These are phyloP conservation scores for Sugiyamaella sp. DNA, from an alignment of 1,139 yeast genomes.

Conservation along the genomic window DNA sequence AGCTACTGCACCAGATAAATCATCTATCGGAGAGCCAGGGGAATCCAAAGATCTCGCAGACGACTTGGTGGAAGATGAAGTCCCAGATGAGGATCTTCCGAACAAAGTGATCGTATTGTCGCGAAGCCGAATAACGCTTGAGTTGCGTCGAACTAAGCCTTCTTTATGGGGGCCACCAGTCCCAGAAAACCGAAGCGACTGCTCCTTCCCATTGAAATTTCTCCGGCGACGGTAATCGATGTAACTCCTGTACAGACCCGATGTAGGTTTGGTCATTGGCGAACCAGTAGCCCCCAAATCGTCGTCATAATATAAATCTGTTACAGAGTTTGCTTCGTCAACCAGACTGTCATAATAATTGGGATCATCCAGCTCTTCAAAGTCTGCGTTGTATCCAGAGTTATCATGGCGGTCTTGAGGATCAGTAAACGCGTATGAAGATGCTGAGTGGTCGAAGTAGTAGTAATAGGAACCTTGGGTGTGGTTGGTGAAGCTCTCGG, in stretches of 20 bases:
- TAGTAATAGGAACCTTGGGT: slow-evolving; percentile 1
- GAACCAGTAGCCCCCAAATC: slow-evolving; percentile 7
- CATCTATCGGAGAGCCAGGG: background rate
- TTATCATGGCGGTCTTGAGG: slow-evolving; percentile 16
- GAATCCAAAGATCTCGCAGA: slow-evolving; percentile 3
- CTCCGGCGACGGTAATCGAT: slow-evolving; percentile 8
- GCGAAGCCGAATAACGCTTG: slow-evolving; percentile 28
- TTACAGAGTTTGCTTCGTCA: slow-evolving; percentile 38
- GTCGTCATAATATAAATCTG: slow-evolving; percentile 31
- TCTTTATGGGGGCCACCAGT: slow-evolving; percentile 10
- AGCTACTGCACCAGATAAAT: background rate
- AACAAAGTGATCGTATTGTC: slow-evolving; percentile 34
- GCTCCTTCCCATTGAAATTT: slow-evolving; percentile 14
- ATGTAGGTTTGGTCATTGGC: background rate
- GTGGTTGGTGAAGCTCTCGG: no score
- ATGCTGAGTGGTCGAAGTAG: slow-evolving; percentile 17
- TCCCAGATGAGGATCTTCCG: slow-evolving; percentile 23
- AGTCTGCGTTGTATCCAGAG: slow-evolving; percentile 23
- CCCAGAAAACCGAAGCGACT: slow-evolving; percentile 22
- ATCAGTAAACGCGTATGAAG: slow-evolving; percentile 29
- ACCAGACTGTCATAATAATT: slow-evolving; percentile 31
- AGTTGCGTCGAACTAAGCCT: slow-evolving; percentile 25
- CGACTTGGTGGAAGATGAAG: slow-evolving; percentile 18
- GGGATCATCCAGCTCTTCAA: slow-evolving; percentile 26
- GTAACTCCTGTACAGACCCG: slow-evolving; percentile 6